Percentiles rank a stretch among this genome's conserved stretches.
Conservation (phyloP, 2,329 filamentous ascomycete species). For the Pyricularia sp. region DNA sequence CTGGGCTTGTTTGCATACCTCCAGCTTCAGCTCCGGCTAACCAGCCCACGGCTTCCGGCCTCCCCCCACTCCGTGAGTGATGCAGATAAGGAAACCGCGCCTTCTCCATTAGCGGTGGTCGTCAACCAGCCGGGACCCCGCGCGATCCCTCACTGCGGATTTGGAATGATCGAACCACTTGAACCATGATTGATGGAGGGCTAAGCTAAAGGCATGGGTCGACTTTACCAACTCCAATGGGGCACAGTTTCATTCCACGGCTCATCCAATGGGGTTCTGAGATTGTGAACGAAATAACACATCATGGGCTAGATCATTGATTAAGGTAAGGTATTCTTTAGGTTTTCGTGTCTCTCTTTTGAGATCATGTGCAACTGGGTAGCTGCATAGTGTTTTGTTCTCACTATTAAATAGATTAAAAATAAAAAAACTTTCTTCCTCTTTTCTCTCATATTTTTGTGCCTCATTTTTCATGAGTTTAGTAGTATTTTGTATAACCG, state of each 20-base stretch:
- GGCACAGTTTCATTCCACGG: not conserved
- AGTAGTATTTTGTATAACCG: not conserved
- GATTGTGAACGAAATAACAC: not conserved
- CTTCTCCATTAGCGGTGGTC: not conserved
- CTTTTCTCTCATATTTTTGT: no score
- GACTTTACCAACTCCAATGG: not conserved
- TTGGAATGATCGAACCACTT: not conserved
- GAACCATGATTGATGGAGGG: not conserved
- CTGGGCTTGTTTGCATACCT: not conserved
- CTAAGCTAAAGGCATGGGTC: not conserved
- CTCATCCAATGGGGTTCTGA: not conserved
- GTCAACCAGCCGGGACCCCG: not conserved
- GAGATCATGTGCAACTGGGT: not conserved
- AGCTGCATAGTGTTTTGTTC: not conserved
- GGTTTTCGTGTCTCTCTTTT: not conserved
- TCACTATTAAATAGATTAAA: not conserved
- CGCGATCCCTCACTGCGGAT: not conserved
- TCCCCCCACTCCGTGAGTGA: not conserved
- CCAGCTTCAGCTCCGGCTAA: no score
- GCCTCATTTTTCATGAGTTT: no score
- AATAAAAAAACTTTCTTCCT: no score
- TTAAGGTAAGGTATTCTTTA: no score
- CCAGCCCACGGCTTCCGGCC: not conserved
- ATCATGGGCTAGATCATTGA: not conserved
- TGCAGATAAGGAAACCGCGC: not conserved